Evolutionary conservation across 345 rosid species (phyloP).

Genomic region (Aquilaria sinensis): DNA sequence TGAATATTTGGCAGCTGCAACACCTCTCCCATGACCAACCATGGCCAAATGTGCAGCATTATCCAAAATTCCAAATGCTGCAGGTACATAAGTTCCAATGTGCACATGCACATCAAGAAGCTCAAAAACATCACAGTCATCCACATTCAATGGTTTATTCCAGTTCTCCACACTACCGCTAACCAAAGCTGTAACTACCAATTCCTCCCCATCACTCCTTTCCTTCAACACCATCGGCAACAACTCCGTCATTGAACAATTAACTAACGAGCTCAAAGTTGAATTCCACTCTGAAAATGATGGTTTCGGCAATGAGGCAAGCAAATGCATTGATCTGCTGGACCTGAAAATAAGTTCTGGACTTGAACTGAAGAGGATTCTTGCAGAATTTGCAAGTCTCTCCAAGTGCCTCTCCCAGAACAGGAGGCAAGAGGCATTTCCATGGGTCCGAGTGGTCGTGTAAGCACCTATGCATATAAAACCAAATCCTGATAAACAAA

Average conservation of each 20-base stretch:
- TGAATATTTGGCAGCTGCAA: conserved; percentile 75
- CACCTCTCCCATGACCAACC: conserved; percentile 65
- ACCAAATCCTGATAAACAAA: neutral
- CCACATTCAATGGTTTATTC: conserved; percentile 18
- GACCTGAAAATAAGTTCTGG: conserved; percentile 40
- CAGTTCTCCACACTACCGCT: conserved; percentile 43
- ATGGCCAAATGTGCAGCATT: conserved; percentile 67
- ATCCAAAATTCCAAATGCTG: conserved; percentile 40
- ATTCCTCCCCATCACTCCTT: conserved; percentile 42
- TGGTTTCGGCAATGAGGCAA: conserved; percentile 7
- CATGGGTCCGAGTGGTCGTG: conserved; percentile 74
- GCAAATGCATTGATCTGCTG: neutral
- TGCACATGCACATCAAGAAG: conserved; percentile 57
- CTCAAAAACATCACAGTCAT: conserved; percentile 11
- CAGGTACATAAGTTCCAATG: conserved; percentile 49
- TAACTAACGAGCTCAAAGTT: conserved; percentile 31
- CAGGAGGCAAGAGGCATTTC: conserved; percentile 39
- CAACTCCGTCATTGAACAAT: conserved; percentile 35
- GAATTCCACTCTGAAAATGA: conserved; percentile 34
- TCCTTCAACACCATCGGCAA: conserved; percentile 35
- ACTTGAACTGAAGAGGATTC: conserved; percentile 38
- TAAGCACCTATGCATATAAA: conserved; percentile 48
- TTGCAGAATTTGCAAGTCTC: conserved; percentile 50
- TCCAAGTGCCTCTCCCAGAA: conserved; percentile 69
- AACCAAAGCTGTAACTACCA: conserved; percentile 71